Evolutionary conservation across 176 grass and related monocot genomes (phyloP).

Genomic region (Cymbopogon citratus): DNA sequence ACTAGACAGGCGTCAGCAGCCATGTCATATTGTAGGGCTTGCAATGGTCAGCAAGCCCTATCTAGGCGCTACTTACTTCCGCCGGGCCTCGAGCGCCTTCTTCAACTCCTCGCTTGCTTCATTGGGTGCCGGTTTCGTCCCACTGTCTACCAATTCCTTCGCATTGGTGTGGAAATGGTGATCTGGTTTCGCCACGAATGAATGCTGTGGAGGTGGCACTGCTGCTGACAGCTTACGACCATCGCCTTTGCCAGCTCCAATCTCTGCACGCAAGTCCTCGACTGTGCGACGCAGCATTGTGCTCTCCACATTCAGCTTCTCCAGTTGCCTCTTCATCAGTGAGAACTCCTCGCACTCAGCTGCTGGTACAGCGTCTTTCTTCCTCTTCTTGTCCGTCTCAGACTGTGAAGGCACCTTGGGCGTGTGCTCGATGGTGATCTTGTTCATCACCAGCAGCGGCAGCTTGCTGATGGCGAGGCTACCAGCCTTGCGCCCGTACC

Average conservation of each 20-base stretch:
- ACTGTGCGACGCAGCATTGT: slow-evolving; percentile 38
- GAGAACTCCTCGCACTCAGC: slow-evolving; percentile 6
- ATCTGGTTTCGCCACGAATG: slow-evolving; percentile 26
- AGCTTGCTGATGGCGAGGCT: slow-evolving; percentile 58
- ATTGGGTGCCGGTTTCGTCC: slow-evolving; percentile 16
- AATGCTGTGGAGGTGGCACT: neutral
- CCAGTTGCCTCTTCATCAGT: slow-evolving; percentile 52
- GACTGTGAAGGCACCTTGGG: neutral
- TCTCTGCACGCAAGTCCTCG: slow-evolving; percentile 51
- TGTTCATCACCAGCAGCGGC: slow-evolving; percentile 72
- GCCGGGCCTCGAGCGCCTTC: slow-evolving; percentile 50
- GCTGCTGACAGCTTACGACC: neutral
- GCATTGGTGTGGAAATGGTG: slow-evolving; percentile 25
- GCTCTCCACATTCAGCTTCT: slow-evolving; percentile 55
- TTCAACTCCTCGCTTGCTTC: slow-evolving; percentile 53
- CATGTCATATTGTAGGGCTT: slow-evolving; percentile 9
- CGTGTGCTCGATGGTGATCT: slow-evolving; percentile 78
- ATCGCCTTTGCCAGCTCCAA: slow-evolving; percentile 23
- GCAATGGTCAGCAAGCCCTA: slow-evolving; percentile 14
- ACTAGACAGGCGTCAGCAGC: neutral
- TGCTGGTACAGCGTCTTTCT: neutral
- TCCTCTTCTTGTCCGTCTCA: slow-evolving; percentile 19
- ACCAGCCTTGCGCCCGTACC: slow-evolving; percentile 30
- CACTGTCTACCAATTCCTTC: slow-evolving; percentile 28
- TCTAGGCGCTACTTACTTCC: slow-evolving; percentile 21